Percentiles rank a stretch among this genome's conserved stretches.
These are phyloP conservation scores for Talinum fruticosum DNA, from an alignment of 148 eudicot genomes.

Conservation along the genomic window DNA sequence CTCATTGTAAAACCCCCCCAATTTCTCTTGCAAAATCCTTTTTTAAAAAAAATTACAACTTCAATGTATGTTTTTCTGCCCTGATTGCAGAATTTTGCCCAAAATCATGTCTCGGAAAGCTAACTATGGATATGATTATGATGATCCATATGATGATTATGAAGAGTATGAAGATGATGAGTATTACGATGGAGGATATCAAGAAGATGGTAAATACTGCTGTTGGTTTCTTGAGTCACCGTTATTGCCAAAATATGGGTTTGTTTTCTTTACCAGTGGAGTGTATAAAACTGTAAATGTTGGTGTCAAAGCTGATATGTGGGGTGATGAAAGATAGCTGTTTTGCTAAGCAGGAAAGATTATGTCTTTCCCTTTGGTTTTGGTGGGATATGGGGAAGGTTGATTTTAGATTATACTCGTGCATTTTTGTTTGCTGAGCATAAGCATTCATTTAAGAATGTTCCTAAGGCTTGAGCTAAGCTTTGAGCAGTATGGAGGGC, in stretches of 20 bases:
- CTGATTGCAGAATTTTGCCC: neutral
- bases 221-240: neutral
- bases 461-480: neutral
- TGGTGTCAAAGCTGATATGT: neutral
- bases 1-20: neutral
- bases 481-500: neutral
- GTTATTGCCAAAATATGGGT: neutral
- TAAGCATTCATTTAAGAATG: neutral
- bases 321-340: neutral
- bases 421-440: neutral
- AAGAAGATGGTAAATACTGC: conserved; percentile 46
- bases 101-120: conserved; percentile 76
- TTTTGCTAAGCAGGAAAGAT: neutral
- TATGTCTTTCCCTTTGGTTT: neutral
- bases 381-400: neutral
- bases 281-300: neutral
- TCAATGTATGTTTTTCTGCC: neutral
- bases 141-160: conserved; percentile 57
- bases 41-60: neutral
- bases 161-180: conserved; percentile 47
- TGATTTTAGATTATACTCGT: neutral
- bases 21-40: neutral
- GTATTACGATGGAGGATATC: conserved; percentile 39
- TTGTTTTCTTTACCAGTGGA: neutral
- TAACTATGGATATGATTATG: conserved; percentile 54